Evolutionary conservation across 164 flowering plant genomes (phyloP).

Genomic region (Stephania cephalantha): DNA sequence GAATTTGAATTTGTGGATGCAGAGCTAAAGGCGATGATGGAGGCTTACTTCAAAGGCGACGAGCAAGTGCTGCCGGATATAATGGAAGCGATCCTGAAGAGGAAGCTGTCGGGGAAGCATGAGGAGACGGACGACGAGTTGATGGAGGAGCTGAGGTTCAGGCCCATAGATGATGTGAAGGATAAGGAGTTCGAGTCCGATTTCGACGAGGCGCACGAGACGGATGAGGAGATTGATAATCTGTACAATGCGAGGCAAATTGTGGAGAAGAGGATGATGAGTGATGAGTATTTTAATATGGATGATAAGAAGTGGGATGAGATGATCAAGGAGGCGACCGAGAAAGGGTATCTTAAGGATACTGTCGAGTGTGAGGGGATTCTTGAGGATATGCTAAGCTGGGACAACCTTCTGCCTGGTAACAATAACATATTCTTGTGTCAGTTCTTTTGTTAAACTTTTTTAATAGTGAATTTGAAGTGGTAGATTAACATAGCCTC

Average conservation of each 20-base stretch:
- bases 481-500: too few relatives aligned
- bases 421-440: slow-evolving; percentile 27
- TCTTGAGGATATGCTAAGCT: slow-evolving; percentile 78
- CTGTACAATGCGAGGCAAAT: slow-evolving; percentile 50
- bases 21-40: slow-evolving; percentile 52
- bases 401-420: slow-evolving; percentile 99
- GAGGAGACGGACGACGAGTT: slow-evolving; percentile 73
- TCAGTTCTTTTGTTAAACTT: neutral
- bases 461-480: neutral
- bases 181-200: slow-evolving; percentile 58
- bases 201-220: slow-evolving; percentile 48
- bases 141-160: slow-evolving; percentile 38
- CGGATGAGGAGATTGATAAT: slow-evolving; percentile 80
- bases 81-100: slow-evolving; percentile 46
- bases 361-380: slow-evolving; percentile 67
- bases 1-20: neutral
- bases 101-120: slow-evolving; percentile 53
- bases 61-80: slow-evolving; percentile 51
- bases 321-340: slow-evolving; percentile 57
- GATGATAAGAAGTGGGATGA: slow-evolving; percentile 72
- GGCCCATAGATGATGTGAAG: slow-evolving; percentile 42
- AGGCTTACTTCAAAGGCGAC: slow-evolving; percentile 51
- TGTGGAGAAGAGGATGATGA: slow-evolving; percentile 47
- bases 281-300: slow-evolving; percentile 65
- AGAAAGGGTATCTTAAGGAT: slow-evolving; percentile 57